Evolutionary conservation across 208 protist genomes (phyloP).

Genomic region (Trypanosoma rangeli): DNA sequence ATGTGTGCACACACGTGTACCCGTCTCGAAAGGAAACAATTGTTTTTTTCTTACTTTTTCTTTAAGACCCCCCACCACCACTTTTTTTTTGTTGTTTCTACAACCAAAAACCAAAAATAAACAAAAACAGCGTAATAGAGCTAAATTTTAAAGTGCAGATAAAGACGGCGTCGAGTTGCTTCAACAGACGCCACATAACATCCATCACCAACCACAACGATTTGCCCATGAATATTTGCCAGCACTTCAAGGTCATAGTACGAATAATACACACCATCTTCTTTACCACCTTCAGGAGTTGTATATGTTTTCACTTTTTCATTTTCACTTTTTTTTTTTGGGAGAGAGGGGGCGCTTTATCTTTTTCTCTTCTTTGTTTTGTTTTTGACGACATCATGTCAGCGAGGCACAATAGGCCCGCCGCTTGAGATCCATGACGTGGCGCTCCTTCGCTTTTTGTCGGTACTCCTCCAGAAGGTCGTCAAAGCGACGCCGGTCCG

Average conservation of each 20-base stretch:
- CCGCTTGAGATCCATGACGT: conserved; percentile 74
- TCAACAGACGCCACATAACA: not conserved
- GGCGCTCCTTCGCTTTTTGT: conserved; percentile 50
- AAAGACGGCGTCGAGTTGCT: not conserved
- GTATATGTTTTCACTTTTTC: not conserved
- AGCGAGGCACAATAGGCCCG: conserved; percentile 29
- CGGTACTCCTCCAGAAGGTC: conserved; percentile 56
- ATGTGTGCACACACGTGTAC: not conserved
- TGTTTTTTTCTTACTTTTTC: too few relatives aligned
- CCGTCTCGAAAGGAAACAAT: not conserved
- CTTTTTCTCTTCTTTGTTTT: not conserved
- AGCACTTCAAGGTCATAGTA: not conserved
- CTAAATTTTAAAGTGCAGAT: not conserved
- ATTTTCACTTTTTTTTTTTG: not conserved
- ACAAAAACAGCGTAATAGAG: not conserved
- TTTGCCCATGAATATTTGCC: not conserved
- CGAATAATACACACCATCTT: not conserved
- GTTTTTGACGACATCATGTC: conserved; percentile 1
- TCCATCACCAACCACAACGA: not conserved
- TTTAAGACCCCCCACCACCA: too few relatives aligned
- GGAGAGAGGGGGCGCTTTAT: not conserved
- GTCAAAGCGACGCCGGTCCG: conserved; percentile 51
- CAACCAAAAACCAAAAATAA: conserved; percentile 3
- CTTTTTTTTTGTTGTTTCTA: too few relatives aligned
- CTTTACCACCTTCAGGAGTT: not conserved